phyloP scores from a whole-genome alignment of 2,329 filamentous ascomycete genomes.

The Ophidiomyces ophidiicola region DNA sequence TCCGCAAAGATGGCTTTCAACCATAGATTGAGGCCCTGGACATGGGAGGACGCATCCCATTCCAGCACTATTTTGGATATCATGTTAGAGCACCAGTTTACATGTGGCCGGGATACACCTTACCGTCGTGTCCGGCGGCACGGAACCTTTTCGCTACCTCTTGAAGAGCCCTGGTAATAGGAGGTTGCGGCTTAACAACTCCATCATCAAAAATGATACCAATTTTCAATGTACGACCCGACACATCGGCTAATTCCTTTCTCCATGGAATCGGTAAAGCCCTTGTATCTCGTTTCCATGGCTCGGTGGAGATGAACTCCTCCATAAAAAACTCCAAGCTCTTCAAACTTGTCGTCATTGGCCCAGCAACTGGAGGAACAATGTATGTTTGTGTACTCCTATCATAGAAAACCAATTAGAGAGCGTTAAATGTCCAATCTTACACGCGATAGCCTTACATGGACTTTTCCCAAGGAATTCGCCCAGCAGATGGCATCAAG shows the following conservation, averaged over 20 bases:
- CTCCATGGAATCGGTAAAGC: conserved; percentile 30
- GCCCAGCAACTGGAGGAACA: conserved; percentile 19
- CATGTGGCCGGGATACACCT: background rate
- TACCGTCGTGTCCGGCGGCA: conserved; percentile 38
- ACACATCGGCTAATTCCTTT: conserved; percentile 16
- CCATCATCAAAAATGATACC: conserved; percentile 49
- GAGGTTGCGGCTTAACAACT: conserved; percentile 49
- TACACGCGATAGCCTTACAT: no score
- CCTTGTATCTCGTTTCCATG: conserved; percentile 30
- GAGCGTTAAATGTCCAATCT: no score
- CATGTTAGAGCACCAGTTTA: background rate
- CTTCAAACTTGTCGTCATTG: conserved; percentile 20
- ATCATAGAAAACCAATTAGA: conserved; percentile 12
- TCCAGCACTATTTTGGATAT: conserved; percentile 21
- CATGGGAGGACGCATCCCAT: conserved; percentile 24
- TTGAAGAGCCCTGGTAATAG: conserved; percentile 44
- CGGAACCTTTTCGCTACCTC: conserved; percentile 41
- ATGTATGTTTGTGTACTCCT: conserved; percentile 21
- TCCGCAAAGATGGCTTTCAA: conserved; percentile 25
- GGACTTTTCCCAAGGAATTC: conserved; percentile 34
- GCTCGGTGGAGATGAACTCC: conserved; percentile 23
- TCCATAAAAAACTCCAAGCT: conserved; percentile 23
- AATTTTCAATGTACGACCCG: conserved; percentile 43
- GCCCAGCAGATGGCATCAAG: conserved; percentile 42
- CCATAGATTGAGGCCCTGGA: conserved; percentile 24